Evolutionary conservation across 2,329 filamentous ascomycete genomes (phyloP).

Genomic region (Cladophialophora exuberans): DNA sequence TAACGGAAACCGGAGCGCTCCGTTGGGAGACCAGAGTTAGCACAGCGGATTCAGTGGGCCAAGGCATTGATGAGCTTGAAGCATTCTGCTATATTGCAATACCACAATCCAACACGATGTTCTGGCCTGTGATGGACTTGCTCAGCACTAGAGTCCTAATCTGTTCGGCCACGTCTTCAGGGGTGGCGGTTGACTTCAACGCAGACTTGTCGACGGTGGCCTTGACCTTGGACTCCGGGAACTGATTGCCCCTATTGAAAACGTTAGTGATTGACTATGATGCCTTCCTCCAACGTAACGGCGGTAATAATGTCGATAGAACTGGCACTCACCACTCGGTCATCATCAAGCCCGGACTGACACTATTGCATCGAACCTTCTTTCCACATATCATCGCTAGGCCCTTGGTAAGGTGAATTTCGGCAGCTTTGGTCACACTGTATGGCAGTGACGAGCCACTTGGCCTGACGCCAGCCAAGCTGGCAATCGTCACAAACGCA

Average conservation of each 20-base stretch:
- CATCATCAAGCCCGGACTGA: conserved; percentile 66
- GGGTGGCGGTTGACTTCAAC: conserved; percentile 25
- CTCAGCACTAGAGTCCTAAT: conserved; percentile 30
- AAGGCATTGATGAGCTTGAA: too few species aligned
- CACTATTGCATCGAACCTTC: conserved; percentile 66
- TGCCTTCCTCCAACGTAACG: too few species aligned
- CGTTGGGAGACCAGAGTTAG: too few species aligned
- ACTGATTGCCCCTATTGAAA: conserved; percentile 28
- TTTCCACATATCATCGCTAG: conserved; percentile 64
- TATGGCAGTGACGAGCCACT: conserved; percentile 71
- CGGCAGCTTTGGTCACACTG: conserved; percentile 75
- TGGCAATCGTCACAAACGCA: conserved; percentile 56
- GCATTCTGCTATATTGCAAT: conserved; percentile 34
- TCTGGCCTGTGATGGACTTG: conserved; percentile 34
- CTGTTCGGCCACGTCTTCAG: conserved; percentile 38
- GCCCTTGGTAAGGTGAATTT: conserved; percentile 69
- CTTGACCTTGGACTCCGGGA: conserved; percentile 33
- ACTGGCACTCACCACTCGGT: conserved; percentile 61
- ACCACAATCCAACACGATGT: conserved; percentile 34
- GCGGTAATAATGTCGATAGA: neutral
- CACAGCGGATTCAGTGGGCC: too few species aligned
- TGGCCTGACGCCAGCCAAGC: conserved; percentile 65
- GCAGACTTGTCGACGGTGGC: conserved; percentile 30
- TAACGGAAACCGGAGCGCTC: too few species aligned
- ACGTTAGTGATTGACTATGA: conserved; percentile 2